A percentile compares a stretch with the other conserved stretches of the same genome.
These are phyloP conservation scores for Colletotrichum sp. DNA, from an alignment of 2,329 filamentous ascomycete genomes.

Conservation along the genomic window DNA sequence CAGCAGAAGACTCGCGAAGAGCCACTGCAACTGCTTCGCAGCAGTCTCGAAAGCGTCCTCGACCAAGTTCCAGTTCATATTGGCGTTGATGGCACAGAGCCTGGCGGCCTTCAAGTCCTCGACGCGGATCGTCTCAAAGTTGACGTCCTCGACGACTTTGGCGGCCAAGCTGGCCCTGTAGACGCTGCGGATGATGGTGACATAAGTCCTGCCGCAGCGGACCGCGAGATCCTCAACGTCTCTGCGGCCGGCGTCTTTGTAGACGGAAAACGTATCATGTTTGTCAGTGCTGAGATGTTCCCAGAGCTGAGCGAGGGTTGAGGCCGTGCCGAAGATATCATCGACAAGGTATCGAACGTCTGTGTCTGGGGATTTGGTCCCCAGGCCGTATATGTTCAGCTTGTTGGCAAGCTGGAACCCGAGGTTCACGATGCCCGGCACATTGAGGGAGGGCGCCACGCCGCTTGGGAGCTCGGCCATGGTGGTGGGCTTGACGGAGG, in stretches of 20 bases:
- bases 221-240: conserved; percentile 1
- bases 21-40: background rate
- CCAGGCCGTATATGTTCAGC: background rate
- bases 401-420: conserved; percentile 8
- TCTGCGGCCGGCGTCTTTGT: conserved; percentile 1
- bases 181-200: background rate
- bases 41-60: background rate
- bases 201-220: background rate
- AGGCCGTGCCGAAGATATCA: background rate
- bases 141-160: background rate
- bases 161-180: conserved; percentile 5
- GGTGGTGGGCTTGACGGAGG: background rate
- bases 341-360: background rate
- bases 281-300: background rate
- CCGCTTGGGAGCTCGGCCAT: background rate
- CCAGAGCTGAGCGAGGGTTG: background rate
- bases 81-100: background rate
- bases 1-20: background rate
- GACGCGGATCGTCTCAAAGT: background rate
- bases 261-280: background rate
- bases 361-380: background rate
- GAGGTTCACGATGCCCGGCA: conserved; percentile 4
- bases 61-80: background rate
- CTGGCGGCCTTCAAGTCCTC: conserved; percentile 8
- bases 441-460: background rate